phyloP scores from a whole-genome alignment of 106 monocot species.

The Iris macrosiphon region DNA sequence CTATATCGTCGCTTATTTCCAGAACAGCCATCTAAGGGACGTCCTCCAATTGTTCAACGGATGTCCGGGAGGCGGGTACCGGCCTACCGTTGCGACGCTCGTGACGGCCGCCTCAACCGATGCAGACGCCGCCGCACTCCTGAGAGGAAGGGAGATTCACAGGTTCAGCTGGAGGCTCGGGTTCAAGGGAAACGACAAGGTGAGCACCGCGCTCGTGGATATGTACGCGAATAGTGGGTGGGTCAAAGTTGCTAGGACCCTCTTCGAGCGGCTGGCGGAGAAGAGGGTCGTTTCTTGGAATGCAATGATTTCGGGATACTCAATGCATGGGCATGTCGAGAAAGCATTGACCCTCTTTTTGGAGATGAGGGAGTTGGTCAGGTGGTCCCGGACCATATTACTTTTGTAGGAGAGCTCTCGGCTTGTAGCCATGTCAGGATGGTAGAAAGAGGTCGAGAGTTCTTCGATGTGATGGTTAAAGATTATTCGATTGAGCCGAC shows the following conservation, averaged over 20 bases:
- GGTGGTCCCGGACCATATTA: constrained; percentile 48
- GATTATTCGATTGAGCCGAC: constrained; percentile 43
- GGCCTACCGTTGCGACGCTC: constrained; percentile 57
- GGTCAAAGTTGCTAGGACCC: constrained; percentile 39
- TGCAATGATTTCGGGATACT: constrained; percentile 6
- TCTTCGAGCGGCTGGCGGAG: constrained; percentile 49
- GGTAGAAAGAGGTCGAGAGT: constrained; percentile 31
- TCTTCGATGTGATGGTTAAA: constrained; percentile 40
- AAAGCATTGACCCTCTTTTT: constrained; percentile 27
- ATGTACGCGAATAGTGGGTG: constrained; percentile 86
- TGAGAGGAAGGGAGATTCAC: constrained; percentile 61
- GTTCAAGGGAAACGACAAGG: constrained; percentile 36
- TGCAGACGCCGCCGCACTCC: constrained; percentile 47
- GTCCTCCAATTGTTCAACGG: not conserved
- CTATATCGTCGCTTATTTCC: constrained; percentile 70
- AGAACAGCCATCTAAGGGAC: constrained; percentile 43
- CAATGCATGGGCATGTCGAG: constrained; percentile 3
- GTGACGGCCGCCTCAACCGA: constrained; percentile 56
- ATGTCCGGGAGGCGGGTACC: constrained; percentile 5
- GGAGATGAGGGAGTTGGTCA: constrained; percentile 37
- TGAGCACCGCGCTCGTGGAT: constrained; percentile 69
- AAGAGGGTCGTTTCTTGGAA: constrained; percentile 19
- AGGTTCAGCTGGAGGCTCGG: constrained; percentile 44
- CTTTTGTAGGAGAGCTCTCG: constrained; percentile 67
- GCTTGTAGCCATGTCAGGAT: constrained; percentile 76